phyloP scores from a whole-genome alignment of 371 early-diverging fungal species.

The Lichtheimia ornata region DNA sequence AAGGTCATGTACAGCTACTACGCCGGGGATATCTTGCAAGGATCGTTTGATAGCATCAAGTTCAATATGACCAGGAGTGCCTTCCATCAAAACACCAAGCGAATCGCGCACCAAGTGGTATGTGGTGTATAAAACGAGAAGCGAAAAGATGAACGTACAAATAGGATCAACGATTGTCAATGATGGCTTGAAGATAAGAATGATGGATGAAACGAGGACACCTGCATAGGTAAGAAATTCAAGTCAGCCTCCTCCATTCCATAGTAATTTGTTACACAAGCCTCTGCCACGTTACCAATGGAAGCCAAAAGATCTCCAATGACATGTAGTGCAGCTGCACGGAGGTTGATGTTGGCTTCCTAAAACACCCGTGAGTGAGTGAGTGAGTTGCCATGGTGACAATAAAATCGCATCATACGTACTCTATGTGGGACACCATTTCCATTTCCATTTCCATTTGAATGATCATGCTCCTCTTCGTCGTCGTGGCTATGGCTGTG shows the following conservation, averaged over 20 bases:
- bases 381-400: conserved; percentile 8
- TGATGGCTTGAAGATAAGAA: conserved; percentile 71
- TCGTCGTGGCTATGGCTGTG: conserved; percentile 29
- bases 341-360: conserved; percentile 70
- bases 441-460: neutral
- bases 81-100: conserved; percentile 76
- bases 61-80: conserved; percentile 67
- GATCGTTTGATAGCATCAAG: conserved; percentile 60
- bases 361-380: conserved; percentile 37
- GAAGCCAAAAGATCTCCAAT: conserved; percentile 86
- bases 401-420: conserved; percentile 1
- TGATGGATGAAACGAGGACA: conserved; percentile 79
- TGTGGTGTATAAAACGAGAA: conserved; percentile 80
- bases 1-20: conserved; percentile 69
- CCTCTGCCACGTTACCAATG: conserved; percentile 43
- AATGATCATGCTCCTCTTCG: conserved; percentile 13
- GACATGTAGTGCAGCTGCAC: conserved; percentile 81
- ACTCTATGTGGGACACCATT: conserved; percentile 17
- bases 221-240: conserved; percentile 32
- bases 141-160: conserved; percentile 85
- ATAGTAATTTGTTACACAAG: neutral
- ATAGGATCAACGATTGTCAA: conserved; percentile 79
- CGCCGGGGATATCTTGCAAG: conserved; percentile 57
- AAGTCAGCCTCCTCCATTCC: neutral
- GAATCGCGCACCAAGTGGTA: conserved; percentile 64